Conservation (phyloP, 78 protist genomes). For the Pigoraptor vietnamica region DNA sequence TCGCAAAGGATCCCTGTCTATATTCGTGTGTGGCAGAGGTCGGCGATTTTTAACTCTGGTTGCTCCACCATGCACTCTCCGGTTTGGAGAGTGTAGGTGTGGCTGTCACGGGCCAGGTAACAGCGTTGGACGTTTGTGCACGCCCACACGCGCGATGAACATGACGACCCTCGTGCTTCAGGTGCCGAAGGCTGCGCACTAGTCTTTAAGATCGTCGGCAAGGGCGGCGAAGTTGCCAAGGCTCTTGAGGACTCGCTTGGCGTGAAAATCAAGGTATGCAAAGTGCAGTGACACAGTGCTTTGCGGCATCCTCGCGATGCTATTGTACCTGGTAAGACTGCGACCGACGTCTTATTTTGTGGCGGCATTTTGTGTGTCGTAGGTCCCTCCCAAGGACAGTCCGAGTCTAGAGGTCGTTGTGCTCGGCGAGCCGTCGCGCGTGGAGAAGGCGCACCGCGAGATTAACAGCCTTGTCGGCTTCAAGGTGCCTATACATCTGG, state of each 20-base stretch:
- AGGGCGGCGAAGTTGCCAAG: neutral
- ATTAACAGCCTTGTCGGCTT: neutral
- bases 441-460: neutral
- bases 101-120: no score
- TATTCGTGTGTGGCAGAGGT: no score
- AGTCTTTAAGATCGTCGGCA: neutral
- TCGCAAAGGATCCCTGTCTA: no score
- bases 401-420: neutral
- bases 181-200: neutral
- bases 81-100: no score
- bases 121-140: no score
- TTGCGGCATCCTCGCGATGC: no score
- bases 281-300: no score
- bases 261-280: neutral
- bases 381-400: neutral
- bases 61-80: no score
- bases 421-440: neutral
- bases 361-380: neutral
- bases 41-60: no score
- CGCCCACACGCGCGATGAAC: no score
- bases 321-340: no score
- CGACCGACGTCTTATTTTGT: neutral
- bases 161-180: neutral
- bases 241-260: neutral
- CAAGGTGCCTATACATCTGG: no score